Base-by-base conservation (phyloP, 129 eudicot species). In the Apium graveolens region DNA sequence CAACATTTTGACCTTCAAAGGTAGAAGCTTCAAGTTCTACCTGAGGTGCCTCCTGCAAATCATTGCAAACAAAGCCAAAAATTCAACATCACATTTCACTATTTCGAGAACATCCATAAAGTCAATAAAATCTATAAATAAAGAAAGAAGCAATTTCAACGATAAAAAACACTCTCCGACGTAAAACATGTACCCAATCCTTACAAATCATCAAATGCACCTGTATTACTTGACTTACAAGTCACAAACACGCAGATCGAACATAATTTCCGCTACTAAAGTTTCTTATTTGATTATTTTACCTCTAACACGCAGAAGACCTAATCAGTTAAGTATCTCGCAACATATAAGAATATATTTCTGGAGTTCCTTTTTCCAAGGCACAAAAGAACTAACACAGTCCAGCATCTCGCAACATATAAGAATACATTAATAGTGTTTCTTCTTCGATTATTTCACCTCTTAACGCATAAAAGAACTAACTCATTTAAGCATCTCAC, bases 111-210 rank as follows among this genome's bases (percentile, higher is more conserved):
- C 63, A 74, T 31, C 51, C 72, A 11, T 20, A 69, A 70, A 35
- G 1, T 49, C 76, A 39, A 77, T 45, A 14, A 46, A 46, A 46
- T 46, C 20, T 14, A 55, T 24, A 21, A 18, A 21, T 57, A 10
- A 57, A n/a, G 7, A 57, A 26, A 55, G 16, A 14, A 14, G 6
- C 27, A 55, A 5, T 24, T 18, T 5, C 12, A 55, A 55, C 65
- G 76, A 21, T 49, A 71, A 4, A 27, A 45, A n/a, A 57, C 5
- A 43, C n/a, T 32, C 70, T 43, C 37, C 1, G 1, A 62, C 63
- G 32, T 43, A 73, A 80, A 39, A 71, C 13, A 68, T 87, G 80
- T 84, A 86, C 76, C 91, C 85, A 86, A 80, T 80, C 89, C 96
- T 90, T 89, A 90, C 98, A 90, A 91, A 86, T 51, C 6, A 18